Evolutionary conservation across 129 eudicot species (phyloP).

Genomic region (Logfia minima): DNA sequence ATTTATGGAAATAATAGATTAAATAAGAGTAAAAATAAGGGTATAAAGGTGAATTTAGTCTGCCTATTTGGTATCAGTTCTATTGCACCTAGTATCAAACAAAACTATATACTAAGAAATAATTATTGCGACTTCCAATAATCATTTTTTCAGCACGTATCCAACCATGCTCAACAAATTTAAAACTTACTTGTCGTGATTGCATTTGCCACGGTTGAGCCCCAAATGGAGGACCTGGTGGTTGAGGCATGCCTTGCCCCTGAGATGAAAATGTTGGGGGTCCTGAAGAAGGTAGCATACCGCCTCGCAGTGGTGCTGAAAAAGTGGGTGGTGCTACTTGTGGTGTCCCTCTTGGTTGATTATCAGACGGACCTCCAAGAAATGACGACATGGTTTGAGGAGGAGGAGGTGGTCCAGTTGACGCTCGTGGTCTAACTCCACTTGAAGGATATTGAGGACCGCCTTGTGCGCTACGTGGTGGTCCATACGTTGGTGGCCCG

Average conservation of each 20-base stretch:
- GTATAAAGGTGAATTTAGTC: not conserved
- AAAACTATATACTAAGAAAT: not conserved
- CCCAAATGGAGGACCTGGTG: constrained; percentile 55
- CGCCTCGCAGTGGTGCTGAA: constrained; percentile 39
- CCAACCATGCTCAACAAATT: not conserved
- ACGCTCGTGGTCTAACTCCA: constrained; percentile 40
- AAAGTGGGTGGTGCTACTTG: constrained; percentile 55
- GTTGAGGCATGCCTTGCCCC: constrained; percentile 40
- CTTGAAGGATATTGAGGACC: constrained; percentile 55
- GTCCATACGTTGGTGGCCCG: constrained; percentile 54
- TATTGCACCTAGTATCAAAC: not conserved
- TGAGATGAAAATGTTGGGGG: constrained; percentile 48
- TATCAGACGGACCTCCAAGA: constrained; percentile 50
- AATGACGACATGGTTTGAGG: constrained; percentile 44
- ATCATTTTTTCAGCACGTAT: not conserved
- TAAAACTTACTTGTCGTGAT: constrained; percentile 53
- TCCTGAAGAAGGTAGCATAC: constrained; percentile 31
- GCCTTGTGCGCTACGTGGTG: constrained; percentile 45
- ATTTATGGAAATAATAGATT: not conserved
- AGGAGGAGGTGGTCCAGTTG: constrained; percentile 42
- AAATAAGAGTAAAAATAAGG: not conserved
- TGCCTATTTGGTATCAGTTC: not conserved
- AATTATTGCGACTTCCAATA: not conserved
- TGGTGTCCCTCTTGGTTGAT: constrained; percentile 42
- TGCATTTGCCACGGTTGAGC: constrained; percentile 73